Evolutionary conservation across 2,329 filamentous ascomycete genomes (phyloP).

Genomic region (Exophiala sp.): DNA sequence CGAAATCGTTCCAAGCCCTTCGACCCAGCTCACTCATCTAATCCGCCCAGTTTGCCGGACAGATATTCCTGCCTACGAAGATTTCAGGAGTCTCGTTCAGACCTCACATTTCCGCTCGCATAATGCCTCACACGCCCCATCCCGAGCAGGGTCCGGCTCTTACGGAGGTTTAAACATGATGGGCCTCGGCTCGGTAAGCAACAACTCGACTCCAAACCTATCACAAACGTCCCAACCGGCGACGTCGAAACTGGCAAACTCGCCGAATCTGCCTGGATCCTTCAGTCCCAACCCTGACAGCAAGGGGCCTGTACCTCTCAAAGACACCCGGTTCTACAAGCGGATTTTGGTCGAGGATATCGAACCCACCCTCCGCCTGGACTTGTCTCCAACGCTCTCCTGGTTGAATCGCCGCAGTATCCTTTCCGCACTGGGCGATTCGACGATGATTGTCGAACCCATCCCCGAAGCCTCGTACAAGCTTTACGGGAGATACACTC

Average conservation of each 20-base stretch:
- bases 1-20: conserved; percentile 56
- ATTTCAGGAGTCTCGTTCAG: conserved; percentile 73
- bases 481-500: conserved; percentile 41
- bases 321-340: conserved; percentile 93
- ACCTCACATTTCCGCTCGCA: conserved; percentile 46
- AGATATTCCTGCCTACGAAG: conserved; percentile 73
- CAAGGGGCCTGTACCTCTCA: conserved; percentile 52
- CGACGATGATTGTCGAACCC: conserved; percentile 82
- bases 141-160: conserved; percentile 66
- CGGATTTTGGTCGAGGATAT: conserved; percentile 82
- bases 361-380: conserved; percentile 84
- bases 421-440: conserved; percentile 73
- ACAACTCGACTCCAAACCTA: conserved; percentile 40
- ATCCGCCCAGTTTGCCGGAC: conserved; percentile 76
- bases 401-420: conserved; percentile 89
- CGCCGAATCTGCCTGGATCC: conserved; percentile 44
- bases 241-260: conserved; percentile 53
- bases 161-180: conserved; percentile 59
- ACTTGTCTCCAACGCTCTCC: conserved; percentile 81
- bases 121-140: conserved; percentile 39
- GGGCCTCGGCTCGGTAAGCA: conserved; percentile 40
- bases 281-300: conserved; percentile 36
- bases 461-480: conserved; percentile 55
- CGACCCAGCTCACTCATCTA: conserved; percentile 72
- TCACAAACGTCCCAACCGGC: conserved; percentile 59